Base-by-base conservation (phyloP, 257 asterid species). In the Fraxinus americana region DNA sequence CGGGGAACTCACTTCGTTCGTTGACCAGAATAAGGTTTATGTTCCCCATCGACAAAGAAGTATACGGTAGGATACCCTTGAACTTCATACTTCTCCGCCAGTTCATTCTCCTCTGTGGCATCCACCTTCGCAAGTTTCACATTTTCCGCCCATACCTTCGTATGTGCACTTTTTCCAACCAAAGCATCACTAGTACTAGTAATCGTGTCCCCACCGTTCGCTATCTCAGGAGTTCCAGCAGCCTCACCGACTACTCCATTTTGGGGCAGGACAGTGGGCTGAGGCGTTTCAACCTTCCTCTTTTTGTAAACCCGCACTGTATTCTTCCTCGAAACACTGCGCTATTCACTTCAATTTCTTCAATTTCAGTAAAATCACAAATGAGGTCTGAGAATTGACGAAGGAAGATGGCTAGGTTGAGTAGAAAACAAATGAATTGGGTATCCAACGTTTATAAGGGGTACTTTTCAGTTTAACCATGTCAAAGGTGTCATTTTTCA, bases 71-170 rank as follows among this genome's bases (percentile, higher is more conserved):
- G 99, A 72, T 86, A 95, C 54, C 97, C 98, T 72, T 90, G 90
- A 30, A 95, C 94, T 34, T 92, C 97, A 43, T 87, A 92, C 80
- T 91, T 88, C 88, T 90, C 94, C 43, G 93, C 88, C 61, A 95
- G 84, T 45, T 88, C 97, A 71, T 77, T 85, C 85, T 88, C 97
- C 88, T 80, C 93, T 43, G 94, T 82, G 17, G 96, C 99, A 78
- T 95, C 99, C 65, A 95, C 98, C 87, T 93, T 95, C 3, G 96
- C 97, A 45, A 95, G 91, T 84, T 81, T 86, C 86, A 92, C 98
- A 73, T 80, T 83, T 82, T 77, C 87, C 67, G 70, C 86, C n/a
- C n/a, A n/a, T n/a, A 91, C 94, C 75, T 39, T 77, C 2, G 89
- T 75, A 23, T 75, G 30, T 1, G 71, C 84, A 34, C 86, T 83